A percentile compares a stretch with the other conserved stretches of the same genome.
phyloP scores from a whole-genome alignment of 1,139 yeast genomes.

The Geotrichum europaeum region DNA sequence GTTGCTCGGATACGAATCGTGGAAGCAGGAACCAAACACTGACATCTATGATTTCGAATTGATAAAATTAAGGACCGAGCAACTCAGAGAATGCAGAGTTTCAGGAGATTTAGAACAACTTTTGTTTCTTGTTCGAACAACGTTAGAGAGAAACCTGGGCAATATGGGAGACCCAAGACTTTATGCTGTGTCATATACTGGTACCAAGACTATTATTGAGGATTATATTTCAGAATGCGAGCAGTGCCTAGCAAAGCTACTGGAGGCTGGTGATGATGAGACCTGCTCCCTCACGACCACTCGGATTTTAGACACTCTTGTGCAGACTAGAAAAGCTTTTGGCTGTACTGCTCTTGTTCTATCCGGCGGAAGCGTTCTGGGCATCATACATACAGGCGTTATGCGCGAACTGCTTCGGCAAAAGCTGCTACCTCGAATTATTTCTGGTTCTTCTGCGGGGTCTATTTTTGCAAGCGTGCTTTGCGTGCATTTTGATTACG shows the following conservation, averaged over 20 bases:
- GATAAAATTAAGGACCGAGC: constrained; percentile 48
- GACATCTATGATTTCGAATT: constrained; percentile 65
- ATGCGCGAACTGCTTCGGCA: constrained; percentile 69
- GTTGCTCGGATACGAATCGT: constrained; percentile 53
- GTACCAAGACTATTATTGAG: constrained; percentile 79
- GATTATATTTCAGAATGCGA: constrained; percentile 78
- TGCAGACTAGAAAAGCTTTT: constrained; percentile 83
- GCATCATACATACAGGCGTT: constrained; percentile 88
- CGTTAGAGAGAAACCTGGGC: constrained; percentile 80
- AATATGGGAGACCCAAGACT: constrained; percentile 79
- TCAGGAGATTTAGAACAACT: constrained; percentile 54
- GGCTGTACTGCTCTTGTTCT: constrained; percentile 91
- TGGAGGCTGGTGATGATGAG: constrained; percentile 28
- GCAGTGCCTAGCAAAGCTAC: constrained; percentile 46
- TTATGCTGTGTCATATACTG: constrained; percentile 73
- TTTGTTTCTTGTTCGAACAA: constrained; percentile 70
- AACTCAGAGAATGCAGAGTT: constrained; percentile 55
- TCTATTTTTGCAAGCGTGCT: constrained; percentile 87
- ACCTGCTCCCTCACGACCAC: constrained; percentile 48
- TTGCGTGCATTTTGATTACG: constrained; percentile 75
- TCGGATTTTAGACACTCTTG: constrained; percentile 66
- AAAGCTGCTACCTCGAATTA: constrained; percentile 73
- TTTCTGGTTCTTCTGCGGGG: constrained; percentile 97
- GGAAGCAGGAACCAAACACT: constrained; percentile 64
- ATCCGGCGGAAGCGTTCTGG: constrained; percentile 95